phyloP scores from a whole-genome alignment of 495 filamentous ascomycete species.

The Penicillium odoratum region DNA sequence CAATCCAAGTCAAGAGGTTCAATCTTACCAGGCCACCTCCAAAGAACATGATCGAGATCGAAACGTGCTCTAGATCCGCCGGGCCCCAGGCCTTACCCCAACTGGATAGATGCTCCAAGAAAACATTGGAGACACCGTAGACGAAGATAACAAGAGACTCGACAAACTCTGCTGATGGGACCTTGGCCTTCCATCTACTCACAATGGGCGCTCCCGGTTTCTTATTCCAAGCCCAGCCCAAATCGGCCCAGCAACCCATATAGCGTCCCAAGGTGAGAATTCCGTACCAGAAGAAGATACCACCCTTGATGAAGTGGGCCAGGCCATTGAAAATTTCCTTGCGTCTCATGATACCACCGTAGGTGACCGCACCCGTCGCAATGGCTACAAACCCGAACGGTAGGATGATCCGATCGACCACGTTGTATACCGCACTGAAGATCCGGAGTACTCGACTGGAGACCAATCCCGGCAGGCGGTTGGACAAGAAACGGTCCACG shows the following conservation, averaged over 20 bases:
- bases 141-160: conserved; percentile 86
- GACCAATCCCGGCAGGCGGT: conserved; percentile 55
- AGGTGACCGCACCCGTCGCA: conserved; percentile 64
- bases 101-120: conserved; percentile 81
- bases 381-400: conserved; percentile 64
- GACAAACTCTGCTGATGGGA: conserved; percentile 82
- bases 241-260: conserved; percentile 85
- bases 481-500: conserved; percentile 48
- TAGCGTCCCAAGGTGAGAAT: conserved; percentile 85
- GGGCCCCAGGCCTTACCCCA: conserved; percentile 70
- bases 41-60: conserved; percentile 91
- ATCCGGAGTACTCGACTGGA: conserved; percentile 61
- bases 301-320: conserved; percentile 94
- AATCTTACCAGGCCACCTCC: conserved; percentile 80
- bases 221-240: conserved; percentile 96
- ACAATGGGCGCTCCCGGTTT: conserved; percentile 63
- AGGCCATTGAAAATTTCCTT: conserved; percentile 75
- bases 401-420: conserved; percentile 63
- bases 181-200: conserved; percentile 57
- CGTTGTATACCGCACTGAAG: conserved; percentile 56
- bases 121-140: conserved; percentile 88
- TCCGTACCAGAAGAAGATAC: conserved; percentile 95
- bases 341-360: conserved; percentile 67
- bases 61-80: conserved; percentile 87
- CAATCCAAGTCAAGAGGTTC: neutral